Conservation (phyloP, 441 rosid genomes). For the Sinapis alba region DNA sequence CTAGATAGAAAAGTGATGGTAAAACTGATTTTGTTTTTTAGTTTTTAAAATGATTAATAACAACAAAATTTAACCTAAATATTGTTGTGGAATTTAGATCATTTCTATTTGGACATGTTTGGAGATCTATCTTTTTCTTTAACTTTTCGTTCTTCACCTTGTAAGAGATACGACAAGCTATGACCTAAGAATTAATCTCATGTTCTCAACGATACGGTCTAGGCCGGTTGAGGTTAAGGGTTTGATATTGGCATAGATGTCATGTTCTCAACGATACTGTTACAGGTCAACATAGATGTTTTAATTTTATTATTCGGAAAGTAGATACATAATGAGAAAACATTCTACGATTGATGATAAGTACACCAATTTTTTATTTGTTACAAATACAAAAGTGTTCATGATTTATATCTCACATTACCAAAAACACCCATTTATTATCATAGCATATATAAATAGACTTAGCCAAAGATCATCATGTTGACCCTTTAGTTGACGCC, state of each 20-base stretch:
- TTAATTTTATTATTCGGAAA: neutral
- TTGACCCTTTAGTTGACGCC: constrained; percentile 17
- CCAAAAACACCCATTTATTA: neutral
- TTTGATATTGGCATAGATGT: neutral
- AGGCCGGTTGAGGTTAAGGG: neutral
- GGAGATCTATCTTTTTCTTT: neutral
- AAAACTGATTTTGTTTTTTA: neutral
- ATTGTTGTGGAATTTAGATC: neutral
- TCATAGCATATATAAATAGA: neutral
- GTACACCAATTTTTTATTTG: neutral
- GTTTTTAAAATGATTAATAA: neutral
- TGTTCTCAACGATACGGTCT: neutral
- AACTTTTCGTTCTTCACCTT: neutral
- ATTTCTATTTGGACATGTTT: neutral
- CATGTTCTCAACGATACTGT: too few relatives aligned
- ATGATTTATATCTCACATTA: constrained; percentile 1
- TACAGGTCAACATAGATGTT: neutral
- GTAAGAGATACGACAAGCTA: neutral
- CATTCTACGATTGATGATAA: constrained; percentile 15
- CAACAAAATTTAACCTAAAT: neutral
- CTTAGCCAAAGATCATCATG: neutral
- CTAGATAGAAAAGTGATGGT: neutral
- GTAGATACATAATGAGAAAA: constrained; percentile 2
- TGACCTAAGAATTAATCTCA: neutral
- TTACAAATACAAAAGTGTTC: constrained; percentile 2